phyloP scores from a whole-genome alignment of 1,284 basidiomycete genomes.

The Porodaedalea pini region DNA sequence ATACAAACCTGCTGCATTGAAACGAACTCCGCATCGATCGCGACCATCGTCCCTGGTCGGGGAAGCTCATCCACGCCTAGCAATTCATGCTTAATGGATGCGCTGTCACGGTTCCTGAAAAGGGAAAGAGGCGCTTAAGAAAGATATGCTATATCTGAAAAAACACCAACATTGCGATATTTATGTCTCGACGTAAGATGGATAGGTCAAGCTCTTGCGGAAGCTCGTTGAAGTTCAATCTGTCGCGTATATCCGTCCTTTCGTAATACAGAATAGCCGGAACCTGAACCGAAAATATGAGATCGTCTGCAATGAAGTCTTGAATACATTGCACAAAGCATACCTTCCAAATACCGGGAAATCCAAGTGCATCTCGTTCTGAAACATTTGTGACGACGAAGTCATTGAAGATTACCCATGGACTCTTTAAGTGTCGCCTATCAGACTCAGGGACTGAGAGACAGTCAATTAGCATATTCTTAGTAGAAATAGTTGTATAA shows the following conservation, averaged over 20 bases:
- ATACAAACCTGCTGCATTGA: constrained; percentile 80
- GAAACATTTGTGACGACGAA: constrained; percentile 85
- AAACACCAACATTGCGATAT: constrained; percentile 69
- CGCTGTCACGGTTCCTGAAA: constrained; percentile 69
- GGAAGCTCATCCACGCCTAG: constrained; percentile 79
- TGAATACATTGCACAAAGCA: constrained; percentile 11
- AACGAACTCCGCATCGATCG: constrained; percentile 98
- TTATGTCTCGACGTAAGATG: constrained; percentile 84
- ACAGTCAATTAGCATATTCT: constrained; percentile 12
- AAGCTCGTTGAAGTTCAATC: constrained; percentile 65
- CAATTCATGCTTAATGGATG: constrained; percentile 73
- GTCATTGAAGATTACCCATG: constrained; percentile 97
- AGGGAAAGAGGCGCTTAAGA: not conserved
- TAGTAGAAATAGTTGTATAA: not conserved
- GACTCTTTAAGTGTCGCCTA: constrained; percentile 41
- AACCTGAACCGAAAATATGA: constrained; percentile 45
- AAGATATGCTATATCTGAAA: not conserved
- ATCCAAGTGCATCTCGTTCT: constrained; percentile 84
- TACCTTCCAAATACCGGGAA: constrained; percentile 91
- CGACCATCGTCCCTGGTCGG: constrained; percentile 79
- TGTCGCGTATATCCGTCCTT: constrained; percentile 57
- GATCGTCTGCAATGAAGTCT: constrained; percentile 6
- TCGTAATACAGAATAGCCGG: constrained; percentile 89
- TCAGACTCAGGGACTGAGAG: constrained; percentile 65
- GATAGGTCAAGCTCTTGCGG: constrained; percentile 66